Conservation (phyloP, 2,329 filamentous ascomycete genomes). For the Colletotrichum sp. region DNA sequence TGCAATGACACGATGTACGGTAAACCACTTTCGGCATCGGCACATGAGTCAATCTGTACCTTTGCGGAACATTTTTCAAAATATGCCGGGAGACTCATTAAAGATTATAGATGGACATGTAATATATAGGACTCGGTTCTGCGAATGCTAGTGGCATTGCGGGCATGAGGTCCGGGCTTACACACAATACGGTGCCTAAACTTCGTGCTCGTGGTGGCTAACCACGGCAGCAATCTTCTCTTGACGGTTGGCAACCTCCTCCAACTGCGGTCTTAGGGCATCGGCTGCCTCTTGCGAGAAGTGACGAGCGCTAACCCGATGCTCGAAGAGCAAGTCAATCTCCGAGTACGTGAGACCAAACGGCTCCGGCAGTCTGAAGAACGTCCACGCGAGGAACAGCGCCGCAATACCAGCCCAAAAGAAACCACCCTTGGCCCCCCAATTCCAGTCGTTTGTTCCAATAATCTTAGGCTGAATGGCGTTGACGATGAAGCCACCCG, state of each 20-base stretch:
- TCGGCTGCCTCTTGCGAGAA: conserved; percentile 21
- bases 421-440: conserved; percentile 32
- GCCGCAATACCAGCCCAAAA: conserved; percentile 33
- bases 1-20: not conserved
- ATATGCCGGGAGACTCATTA: not conserved
- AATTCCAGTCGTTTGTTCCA: conserved; percentile 29
- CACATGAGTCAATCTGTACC: not conserved
- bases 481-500: conserved; percentile 43
- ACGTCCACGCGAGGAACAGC: conserved; percentile 32
- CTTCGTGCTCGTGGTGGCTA: conserved; percentile 16
- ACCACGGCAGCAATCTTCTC: conserved; percentile 14
- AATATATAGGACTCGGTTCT: not conserved
- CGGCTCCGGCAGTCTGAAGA: conserved; percentile 34
- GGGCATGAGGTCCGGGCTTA: not conserved
- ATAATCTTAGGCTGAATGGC: conserved; percentile 20
- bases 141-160: not conserved
- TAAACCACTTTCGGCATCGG: not conserved
- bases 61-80: not conserved
- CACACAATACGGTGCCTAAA: not conserved
- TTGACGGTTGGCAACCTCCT: conserved; percentile 21
- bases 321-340: conserved; percentile 30
- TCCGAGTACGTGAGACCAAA: conserved; percentile 28
- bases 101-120: not conserved
- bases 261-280: conserved; percentile 16
- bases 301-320: conserved; percentile 21